These are phyloP conservation scores for Calycina herbarum DNA, from an alignment of 2,329 filamentous ascomycete genomes.

Conservation along the genomic window DNA sequence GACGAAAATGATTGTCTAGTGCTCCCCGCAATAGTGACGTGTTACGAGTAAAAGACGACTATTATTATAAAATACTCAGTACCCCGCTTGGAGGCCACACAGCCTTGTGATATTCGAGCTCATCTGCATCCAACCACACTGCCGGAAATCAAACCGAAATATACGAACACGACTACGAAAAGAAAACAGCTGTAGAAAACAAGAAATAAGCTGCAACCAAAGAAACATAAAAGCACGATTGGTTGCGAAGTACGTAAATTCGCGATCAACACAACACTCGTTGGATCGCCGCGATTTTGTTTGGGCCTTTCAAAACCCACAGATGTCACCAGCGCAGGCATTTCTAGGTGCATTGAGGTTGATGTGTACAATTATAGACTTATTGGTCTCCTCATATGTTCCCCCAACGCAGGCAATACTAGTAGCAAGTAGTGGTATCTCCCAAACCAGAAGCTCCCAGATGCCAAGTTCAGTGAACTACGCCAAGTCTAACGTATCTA, in stretches of 20 bases:
- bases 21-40: background rate
- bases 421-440: background rate
- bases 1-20: background rate
- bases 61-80: background rate
- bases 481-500: constrained; percentile 5
- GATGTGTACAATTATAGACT: constrained; percentile 2
- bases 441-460: background rate
- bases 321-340: background rate
- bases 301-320: background rate
- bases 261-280: background rate
- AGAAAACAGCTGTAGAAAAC: background rate
- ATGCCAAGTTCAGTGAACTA: background rate
- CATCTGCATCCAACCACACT: too few species aligned
- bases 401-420: background rate
- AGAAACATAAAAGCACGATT: background rate
- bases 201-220: too few species aligned
- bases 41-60: background rate
- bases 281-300: background rate
- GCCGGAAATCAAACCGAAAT: background rate
- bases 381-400: background rate
- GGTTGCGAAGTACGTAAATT: background rate
- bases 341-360: background rate
- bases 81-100: background rate
- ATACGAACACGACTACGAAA: background rate
- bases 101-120: background rate